Conservation (phyloP, 2,329 filamentous ascomycete species). For the Fusarium buharicum region DNA sequence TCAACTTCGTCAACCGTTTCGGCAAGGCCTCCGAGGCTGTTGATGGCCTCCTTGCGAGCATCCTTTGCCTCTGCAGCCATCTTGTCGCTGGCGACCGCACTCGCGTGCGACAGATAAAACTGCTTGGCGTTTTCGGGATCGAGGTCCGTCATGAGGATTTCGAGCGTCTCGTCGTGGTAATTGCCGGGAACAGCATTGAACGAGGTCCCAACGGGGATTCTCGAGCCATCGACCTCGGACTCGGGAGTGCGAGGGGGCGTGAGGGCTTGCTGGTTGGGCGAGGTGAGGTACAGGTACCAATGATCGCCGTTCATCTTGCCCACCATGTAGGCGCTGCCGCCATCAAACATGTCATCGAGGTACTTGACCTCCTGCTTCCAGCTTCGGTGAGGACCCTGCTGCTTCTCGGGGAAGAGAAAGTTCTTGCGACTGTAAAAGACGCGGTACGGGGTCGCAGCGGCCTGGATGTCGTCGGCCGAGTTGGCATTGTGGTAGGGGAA, state of each 20-base stretch:
- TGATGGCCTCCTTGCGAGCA: slow-evolving; percentile 68
- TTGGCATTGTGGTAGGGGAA: slow-evolving; percentile 82
- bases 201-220: slow-evolving; percentile 62
- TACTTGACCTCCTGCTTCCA: slow-evolving; percentile 97
- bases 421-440: slow-evolving; percentile 99
- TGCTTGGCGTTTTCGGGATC: slow-evolving; percentile 75
- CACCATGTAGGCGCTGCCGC: slow-evolving; percentile 98
- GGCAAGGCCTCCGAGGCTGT: slow-evolving; percentile 68
- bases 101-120: slow-evolving; percentile 78
- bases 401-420: slow-evolving; percentile 93
- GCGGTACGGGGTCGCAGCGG: slow-evolving; percentile 88
- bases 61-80: slow-evolving; percentile 74
- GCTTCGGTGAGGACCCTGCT: slow-evolving; percentile 93
- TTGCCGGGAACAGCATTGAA: slow-evolving; percentile 57
- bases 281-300: slow-evolving; percentile 98
- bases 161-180: slow-evolving; percentile 78
- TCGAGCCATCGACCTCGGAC: slow-evolving; percentile 60
- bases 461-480: slow-evolving; percentile 72
- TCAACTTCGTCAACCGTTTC: slow-evolving; percentile 72
- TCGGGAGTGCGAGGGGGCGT: slow-evolving; percentile 85
- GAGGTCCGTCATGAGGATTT: slow-evolving; percentile 78
- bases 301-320: slow-evolving; percentile 99
- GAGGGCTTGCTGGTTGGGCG: slow-evolving; percentile 78
- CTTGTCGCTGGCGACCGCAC: slow-evolving; percentile 86
- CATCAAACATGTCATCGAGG: slow-evolving; percentile 89